Percentiles rank a stretch among this genome's conserved stretches.
These are phyloP conservation scores for Orychophragmus violaceus DNA, from an alignment of 345 rosid species.

Conservation along the genomic window DNA sequence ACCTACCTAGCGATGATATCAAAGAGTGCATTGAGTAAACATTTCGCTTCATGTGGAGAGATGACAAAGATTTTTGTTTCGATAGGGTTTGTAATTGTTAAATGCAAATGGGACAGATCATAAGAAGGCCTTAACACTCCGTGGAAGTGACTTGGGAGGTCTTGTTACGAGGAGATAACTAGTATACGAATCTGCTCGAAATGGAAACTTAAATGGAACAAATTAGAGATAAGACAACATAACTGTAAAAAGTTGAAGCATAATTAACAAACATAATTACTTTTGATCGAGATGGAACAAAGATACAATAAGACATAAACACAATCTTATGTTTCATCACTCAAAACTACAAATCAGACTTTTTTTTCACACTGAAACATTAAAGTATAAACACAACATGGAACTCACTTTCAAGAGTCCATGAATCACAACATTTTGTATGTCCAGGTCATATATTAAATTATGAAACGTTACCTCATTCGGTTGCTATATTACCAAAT, in stretches of 20 bases:
- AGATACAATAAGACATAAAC: background rate
- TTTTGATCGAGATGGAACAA: background rate
- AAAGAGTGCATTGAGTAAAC: no score
- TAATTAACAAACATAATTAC: background rate
- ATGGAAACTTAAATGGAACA: background rate
- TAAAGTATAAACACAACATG: constrained; percentile 11
- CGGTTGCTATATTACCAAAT: constrained; percentile 46
- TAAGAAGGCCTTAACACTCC: no score
- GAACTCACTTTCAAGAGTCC: constrained; percentile 6
- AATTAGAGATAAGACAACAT: background rate
- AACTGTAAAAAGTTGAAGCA: background rate
- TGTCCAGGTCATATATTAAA: background rate
- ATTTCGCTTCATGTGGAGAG: no score
- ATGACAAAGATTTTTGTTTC: no score
- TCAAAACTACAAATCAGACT: background rate
- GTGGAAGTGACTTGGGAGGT: no score
- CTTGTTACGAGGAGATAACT: background rate
- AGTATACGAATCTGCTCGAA: background rate
- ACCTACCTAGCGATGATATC: no score
- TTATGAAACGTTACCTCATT: constrained; percentile 35
- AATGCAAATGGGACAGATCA: no score
- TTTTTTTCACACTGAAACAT: background rate
- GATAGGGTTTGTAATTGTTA: no score
- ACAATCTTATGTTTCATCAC: background rate
- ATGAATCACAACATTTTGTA: background rate